Evolutionary conservation across 352 stramenopile species (phyloP), one percentile per base, ranked within the genome.

Genomic region (Pythium monospermum): DNA sequence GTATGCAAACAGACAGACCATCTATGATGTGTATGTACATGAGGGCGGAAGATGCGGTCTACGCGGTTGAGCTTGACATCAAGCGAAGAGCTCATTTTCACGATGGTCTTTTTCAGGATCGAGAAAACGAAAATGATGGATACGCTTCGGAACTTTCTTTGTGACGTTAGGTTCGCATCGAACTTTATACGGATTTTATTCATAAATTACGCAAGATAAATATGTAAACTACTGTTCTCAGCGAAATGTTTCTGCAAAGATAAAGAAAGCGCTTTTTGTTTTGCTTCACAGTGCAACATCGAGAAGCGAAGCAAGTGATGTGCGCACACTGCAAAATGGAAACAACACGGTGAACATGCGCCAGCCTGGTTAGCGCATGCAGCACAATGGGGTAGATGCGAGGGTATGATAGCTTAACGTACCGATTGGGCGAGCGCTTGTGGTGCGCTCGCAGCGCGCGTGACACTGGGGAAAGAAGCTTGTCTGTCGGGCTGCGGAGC

Each of bases 31-130:
- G 8, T 16, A 53, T 61, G 39, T 51, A 90, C 83, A 84, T 93
- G 69, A 16, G 83, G 83, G 30, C 73, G 80, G 68, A 87, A 94
- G 66, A 91, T 87, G 68, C 80, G 83, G 58, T 91, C 77, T 41
- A 94, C 73, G 53, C 83, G 83, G 54, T 88, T 87, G 47, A 94
- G 71, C 54, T 87, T 90, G 50, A 94, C 72, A 62, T 91, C 80
- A 10, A 94, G 62, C 59, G 83, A 87, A 15, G 83, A 94, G 66
- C 75, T 82, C 80, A 91, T 90, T n/a, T n/a, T n/a, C n/a, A n/a
- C n/a, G n/a, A n/a, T n/a, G n/a, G n/a, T n/a, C n/a, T n/a, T n/a
- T n/a, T n/a, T n/a, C n/a, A n/a, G n/a, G n/a, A n/a, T n/a, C n/a
- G n/a, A n/a, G n/a, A n/a, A n/a, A n/a, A n/a, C n/a, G n/a, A n/a